Evolutionary conservation across 2,329 filamentous ascomycete genomes (phyloP).

Genomic region (Penicillium oxalicum): DNA sequence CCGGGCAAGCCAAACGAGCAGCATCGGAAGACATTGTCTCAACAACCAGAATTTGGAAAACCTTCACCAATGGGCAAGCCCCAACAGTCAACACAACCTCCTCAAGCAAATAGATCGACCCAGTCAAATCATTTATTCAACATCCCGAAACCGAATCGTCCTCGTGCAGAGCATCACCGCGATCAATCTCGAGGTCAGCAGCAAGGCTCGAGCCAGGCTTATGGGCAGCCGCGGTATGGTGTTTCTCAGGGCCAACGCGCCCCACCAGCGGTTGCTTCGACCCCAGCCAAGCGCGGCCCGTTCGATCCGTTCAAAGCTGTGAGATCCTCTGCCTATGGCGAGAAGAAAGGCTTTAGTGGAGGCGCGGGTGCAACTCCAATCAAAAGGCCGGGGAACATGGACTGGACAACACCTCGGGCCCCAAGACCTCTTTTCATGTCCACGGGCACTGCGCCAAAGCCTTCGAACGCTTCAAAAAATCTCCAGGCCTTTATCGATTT

Average conservation of each 20-base stretch:
- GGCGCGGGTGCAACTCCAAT: constrained; percentile 37
- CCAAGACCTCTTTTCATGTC: constrained; percentile 51
- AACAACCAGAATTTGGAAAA: constrained; percentile 53
- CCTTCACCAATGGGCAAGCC: constrained; percentile 49
- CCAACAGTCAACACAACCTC: constrained; percentile 19
- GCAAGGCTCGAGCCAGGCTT: constrained; percentile 14
- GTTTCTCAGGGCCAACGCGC: constrained; percentile 16
- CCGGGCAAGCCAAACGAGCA: constrained; percentile 34
- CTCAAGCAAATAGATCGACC: constrained; percentile 23
- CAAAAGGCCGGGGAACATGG: constrained; percentile 45
- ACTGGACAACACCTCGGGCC: constrained; percentile 45
- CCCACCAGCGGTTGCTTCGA: constrained; percentile 10
- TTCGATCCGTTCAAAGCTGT: constrained; percentile 39
- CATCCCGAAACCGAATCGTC: constrained; percentile 45
- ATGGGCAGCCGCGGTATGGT: constrained; percentile 8
- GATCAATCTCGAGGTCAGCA: constrained; percentile 20
- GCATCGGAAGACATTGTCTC: constrained; percentile 28
- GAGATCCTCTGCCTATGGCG: constrained; percentile 33
- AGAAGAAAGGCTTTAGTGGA: constrained; percentile 26
- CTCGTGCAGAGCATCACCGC: constrained; percentile 48
- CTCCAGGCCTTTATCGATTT: constrained; percentile 46
- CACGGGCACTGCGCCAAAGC: constrained; percentile 34
- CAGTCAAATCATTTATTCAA: constrained; percentile 46
- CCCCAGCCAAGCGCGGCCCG: constrained; percentile 24
- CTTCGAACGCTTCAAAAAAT: constrained; percentile 40